Base-by-base conservation (phyloP, 2,329 filamentous ascomycete genomes). In the Ophiostoma fasciatum region DNA sequence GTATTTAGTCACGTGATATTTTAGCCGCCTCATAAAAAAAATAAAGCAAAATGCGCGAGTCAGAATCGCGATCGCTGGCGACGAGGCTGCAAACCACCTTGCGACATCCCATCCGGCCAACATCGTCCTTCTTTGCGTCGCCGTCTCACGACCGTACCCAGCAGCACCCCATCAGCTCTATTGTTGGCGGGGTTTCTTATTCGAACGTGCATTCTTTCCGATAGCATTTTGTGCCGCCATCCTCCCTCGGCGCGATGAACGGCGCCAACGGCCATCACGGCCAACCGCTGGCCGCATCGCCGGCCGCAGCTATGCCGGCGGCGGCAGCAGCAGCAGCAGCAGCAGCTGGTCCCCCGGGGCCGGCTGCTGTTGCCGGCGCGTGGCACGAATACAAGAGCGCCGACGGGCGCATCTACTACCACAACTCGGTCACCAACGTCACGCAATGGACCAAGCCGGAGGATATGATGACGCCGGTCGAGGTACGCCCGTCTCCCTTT, bases 401-500 rank as follows among this genome's bases (percentile, higher is more conserved):
- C 3, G 85, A 94, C 51, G 88, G 87, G 45, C 75, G 82, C 47
- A 67, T 75, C 31, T 98, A 98, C 58, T 98, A 92, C 57, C 93
- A 87, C 65, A 93, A 98, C 55, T 62, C 75, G 11, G 61, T 74
- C 42, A 94, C 85, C 13, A 92, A 92, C 54, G 73, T 70, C 44
- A 96, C 90, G 22, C 80, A 87, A 70, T 98, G 90, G 90, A 78
- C 76, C 28, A 96, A 94, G 61, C 92, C 90, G 4, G 72, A 81
- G 51, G 90, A 93, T 31, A 64, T 93, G 58, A 87, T 93, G 81
- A 78, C 72, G 17, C 71, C 74, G 7, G 74, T 77, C 35, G 85
- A 94, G 74, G 84, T 87, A n/a, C n/a, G n/a, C n/a, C n/a, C n/a
- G n/a, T n/a, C n/a, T n/a, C n/a, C n/a, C n/a, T n/a, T n/a, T n/a